These are phyloP conservation scores for slime mould (Dictyostelium discoideum) DNA, from an alignment of 78 protist species.

Conservation along the genomic window DNA sequence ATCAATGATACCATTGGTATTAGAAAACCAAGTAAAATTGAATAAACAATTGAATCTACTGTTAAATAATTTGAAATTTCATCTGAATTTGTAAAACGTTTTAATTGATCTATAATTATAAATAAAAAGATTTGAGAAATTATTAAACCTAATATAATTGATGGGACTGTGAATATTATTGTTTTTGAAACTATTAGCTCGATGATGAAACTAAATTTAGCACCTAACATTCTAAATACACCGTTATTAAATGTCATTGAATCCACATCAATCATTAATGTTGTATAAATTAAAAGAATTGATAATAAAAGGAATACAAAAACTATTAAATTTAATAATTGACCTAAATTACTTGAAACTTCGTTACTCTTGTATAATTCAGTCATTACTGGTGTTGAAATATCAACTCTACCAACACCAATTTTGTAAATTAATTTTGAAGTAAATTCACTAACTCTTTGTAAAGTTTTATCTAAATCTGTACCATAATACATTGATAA, in stretches of 20 bases:
- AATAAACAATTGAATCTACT: constrained; percentile 21
- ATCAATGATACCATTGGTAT: constrained; percentile 88
- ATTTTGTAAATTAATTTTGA: constrained; percentile 36
- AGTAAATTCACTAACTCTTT: neutral
- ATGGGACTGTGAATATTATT: constrained; percentile 86
- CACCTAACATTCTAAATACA: constrained; percentile 90
- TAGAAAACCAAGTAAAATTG: constrained; percentile 83
- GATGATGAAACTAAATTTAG: constrained; percentile 51
- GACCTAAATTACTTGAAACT: constrained; percentile 86
- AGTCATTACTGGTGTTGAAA: constrained; percentile 31
- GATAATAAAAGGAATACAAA: constrained; percentile 74
- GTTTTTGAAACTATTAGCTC: constrained; percentile 84
- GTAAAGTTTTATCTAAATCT: constrained; percentile 14
- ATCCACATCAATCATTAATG: constrained; percentile 92
- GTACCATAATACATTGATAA: constrained; percentile 29
- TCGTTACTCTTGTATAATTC: constrained; percentile 30
- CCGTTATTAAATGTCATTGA: constrained; percentile 93
- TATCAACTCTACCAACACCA: constrained; percentile 26
- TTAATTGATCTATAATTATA: neutral
- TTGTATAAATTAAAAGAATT: constrained; percentile 89
- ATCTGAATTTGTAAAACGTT: neutral
- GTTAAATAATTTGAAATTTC: constrained; percentile 29
- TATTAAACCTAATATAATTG: constrained; percentile 87
- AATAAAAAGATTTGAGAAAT: constrained; percentile 40
- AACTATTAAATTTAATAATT: constrained; percentile 86